These are phyloP conservation scores for Hemileia vastatrix DNA, from an alignment of 1,284 basidiomycete species.

Conservation along the genomic window DNA sequence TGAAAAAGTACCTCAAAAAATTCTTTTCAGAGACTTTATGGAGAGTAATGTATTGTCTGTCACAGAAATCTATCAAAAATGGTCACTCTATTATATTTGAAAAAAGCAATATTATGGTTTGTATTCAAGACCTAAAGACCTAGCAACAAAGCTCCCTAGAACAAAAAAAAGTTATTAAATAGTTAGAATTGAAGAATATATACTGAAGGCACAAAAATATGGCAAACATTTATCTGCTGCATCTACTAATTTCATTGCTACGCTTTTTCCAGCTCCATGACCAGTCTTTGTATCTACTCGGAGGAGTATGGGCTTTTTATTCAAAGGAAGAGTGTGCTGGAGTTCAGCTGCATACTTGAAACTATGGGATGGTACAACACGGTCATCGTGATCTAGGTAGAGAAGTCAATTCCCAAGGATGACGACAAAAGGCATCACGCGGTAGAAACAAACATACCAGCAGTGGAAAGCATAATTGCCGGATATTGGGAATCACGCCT, in stretches of 20 bases:
- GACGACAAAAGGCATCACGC: neutral
- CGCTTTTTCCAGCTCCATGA: constrained; percentile 67
- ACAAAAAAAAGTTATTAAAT: too few relatives aligned
- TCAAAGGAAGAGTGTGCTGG: constrained; percentile 53
- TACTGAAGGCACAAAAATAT: neutral
- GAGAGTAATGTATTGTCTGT: too few relatives aligned
- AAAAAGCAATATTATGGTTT: too few relatives aligned
- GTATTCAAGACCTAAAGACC: too few relatives aligned
- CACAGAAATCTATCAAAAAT: too few relatives aligned
- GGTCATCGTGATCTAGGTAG: constrained; percentile 55
- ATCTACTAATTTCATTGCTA: too few relatives aligned
- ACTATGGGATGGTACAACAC: constrained; percentile 68
- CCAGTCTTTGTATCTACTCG: constrained; percentile 68
- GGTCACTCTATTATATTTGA: too few relatives aligned
- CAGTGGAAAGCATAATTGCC: constrained; percentile 60
- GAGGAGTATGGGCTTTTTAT: constrained; percentile 60
- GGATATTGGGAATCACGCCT: constrained; percentile 53
- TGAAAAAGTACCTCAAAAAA: too few relatives aligned
- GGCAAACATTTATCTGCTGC: too few relatives aligned
- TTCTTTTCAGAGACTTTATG: too few relatives aligned
- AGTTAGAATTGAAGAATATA: too few relatives aligned
- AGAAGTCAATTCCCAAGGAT: neutral
- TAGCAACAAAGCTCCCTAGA: too few relatives aligned
- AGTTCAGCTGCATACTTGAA: constrained; percentile 67
- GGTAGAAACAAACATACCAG: constrained; percentile 48